Conservation (phyloP, 2,329 filamentous ascomycete genomes). For the Beauveria brongniartii region DNA sequence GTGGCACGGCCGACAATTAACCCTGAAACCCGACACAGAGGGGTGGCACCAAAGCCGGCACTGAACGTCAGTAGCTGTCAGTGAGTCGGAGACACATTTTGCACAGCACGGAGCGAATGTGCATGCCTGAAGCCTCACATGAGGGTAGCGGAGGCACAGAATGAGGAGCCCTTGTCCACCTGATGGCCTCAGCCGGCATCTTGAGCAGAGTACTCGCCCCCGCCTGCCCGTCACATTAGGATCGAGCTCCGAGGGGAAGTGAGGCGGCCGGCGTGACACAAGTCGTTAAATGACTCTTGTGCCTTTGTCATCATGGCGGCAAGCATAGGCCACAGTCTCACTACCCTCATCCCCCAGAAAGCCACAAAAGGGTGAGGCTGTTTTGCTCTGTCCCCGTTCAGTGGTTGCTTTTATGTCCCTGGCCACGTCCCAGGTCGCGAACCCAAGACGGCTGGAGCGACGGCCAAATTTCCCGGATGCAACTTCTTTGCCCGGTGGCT, state of each 20-base stretch:
- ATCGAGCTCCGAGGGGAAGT: neutral
- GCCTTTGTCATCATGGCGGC: neutral
- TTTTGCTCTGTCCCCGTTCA: neutral
- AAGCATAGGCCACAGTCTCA: neutral
- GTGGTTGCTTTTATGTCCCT: neutral
- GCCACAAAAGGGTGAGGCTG: constrained; percentile 1
- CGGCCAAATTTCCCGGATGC: neutral
- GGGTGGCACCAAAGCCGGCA: neutral
- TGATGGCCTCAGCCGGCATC: neutral
- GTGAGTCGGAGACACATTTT: neutral
- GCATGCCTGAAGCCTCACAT: constrained; percentile 8
- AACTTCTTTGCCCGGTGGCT: neutral
- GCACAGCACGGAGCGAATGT: neutral
- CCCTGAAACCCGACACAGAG: neutral
- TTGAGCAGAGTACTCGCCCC: neutral
- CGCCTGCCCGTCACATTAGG: neutral
- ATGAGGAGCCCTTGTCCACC: neutral
- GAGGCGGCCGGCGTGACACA: neutral
- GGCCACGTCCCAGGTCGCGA: neutral
- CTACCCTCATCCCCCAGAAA: neutral
- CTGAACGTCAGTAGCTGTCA: neutral
- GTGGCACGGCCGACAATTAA: neutral
- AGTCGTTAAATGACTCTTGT: neutral
- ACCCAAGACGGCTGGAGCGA: neutral
- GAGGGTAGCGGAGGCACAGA: neutral